These are phyloP conservation scores for Apophysomyces ossiformis DNA, from an alignment of 371 early-diverging fungal species.

Conservation along the genomic window DNA sequence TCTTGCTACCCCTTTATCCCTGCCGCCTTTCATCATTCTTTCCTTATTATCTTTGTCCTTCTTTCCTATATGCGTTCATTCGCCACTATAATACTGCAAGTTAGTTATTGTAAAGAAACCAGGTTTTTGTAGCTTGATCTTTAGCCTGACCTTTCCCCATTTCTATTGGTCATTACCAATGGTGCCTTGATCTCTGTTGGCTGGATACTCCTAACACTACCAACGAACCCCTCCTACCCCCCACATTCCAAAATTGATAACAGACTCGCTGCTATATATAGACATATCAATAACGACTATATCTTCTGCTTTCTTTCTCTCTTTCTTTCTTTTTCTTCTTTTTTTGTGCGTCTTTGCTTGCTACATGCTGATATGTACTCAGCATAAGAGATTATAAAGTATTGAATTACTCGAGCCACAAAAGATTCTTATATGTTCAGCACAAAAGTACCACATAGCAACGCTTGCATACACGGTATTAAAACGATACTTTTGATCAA, in stretches of 20 bases:
- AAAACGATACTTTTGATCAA: slow-evolving; percentile 6
- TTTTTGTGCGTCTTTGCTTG: background rate
- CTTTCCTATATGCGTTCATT: background rate
- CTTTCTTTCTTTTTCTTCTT: slow-evolving; percentile 10
- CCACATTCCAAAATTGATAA: slow-evolving; percentile 11
- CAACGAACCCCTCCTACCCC: background rate
- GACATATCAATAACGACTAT: slow-evolving; percentile 8
- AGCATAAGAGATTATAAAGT: background rate
- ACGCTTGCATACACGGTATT: slow-evolving; percentile 12
- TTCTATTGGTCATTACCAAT: slow-evolving; percentile 8
- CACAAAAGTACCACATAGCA: background rate
- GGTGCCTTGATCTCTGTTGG: background rate
- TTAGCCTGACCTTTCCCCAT: background rate
- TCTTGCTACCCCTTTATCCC: slow-evolving; percentile 7
- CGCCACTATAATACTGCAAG: background rate
- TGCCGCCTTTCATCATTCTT: background rate
- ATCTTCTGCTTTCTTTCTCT: background rate
- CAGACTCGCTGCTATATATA: slow-evolving; percentile 1
- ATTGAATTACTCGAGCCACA: background rate
- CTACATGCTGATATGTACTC: slow-evolving; percentile 9
- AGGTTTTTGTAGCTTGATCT: background rate
- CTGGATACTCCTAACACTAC: background rate
- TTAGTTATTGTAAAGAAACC: background rate
- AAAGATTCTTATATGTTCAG: slow-evolving; percentile 1
- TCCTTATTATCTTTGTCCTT: background rate